Evolutionary conservation across 768 basidiomycete species (phyloP).

Genomic region (Boletus vinaceobasis): DNA sequence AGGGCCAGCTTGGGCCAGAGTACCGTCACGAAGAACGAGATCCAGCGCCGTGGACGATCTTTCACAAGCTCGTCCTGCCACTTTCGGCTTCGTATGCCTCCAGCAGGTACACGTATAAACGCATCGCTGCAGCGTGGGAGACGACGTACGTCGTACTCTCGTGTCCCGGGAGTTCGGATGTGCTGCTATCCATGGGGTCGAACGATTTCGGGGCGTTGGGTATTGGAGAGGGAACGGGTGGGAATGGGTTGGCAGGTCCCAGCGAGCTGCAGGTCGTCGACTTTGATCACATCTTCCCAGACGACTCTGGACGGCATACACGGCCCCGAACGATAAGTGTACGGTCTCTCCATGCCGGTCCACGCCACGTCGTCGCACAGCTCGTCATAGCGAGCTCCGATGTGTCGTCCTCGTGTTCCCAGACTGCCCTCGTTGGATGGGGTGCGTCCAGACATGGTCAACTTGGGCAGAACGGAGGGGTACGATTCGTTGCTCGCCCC

Average conservation of each 20-base stretch:
- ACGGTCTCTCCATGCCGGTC: constrained; percentile 55
- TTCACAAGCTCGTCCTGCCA: constrained; percentile 46
- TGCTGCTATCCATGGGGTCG: constrained; percentile 75
- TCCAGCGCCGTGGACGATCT: constrained; percentile 29
- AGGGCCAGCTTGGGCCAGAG: constrained; percentile 66
- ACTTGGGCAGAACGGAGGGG: constrained; percentile 44
- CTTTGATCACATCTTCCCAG: constrained; percentile 28
- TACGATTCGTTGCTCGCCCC: constrained; percentile 20
- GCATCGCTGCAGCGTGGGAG: constrained; percentile 76
- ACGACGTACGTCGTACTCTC: constrained; percentile 72
- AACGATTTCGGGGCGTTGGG: constrained; percentile 86
- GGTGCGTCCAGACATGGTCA: constrained; percentile 84
- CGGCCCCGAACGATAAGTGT: constrained; percentile 32
- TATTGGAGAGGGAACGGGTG: constrained; percentile 33
- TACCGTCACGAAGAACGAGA: constrained; percentile 18
- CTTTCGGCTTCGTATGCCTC: constrained; percentile 29
- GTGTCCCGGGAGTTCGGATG: constrained; percentile 38
- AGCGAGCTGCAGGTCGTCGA: constrained; percentile 6
- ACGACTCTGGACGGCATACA: constrained; percentile 28
- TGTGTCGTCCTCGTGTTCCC: constrained; percentile 10
- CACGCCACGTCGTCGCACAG: constrained; percentile 64
- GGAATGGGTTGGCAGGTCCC: not conserved
- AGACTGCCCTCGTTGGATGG: constrained; percentile 65
- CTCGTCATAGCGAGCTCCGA: constrained; percentile 31
- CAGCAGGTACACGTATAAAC: constrained; percentile 41